A percentile compares a stretch with the other conserved stretches of the same genome.
phyloP scores from a whole-genome alignment of 1,284 basidiomycete species.

The Exobasidium cylindrosporum region DNA sequence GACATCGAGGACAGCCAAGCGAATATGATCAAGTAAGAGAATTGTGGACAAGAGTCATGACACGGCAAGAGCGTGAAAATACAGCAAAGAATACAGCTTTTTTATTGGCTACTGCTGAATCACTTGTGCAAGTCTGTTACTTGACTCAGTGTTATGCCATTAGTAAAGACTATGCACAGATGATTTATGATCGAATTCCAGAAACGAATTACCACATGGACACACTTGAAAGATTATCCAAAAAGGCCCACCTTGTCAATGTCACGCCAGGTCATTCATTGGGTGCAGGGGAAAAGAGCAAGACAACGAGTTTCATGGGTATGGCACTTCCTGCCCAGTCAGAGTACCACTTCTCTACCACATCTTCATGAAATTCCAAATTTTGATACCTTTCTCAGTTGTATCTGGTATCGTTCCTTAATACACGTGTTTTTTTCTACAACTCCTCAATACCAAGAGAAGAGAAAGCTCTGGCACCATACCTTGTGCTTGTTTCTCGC shows the following conservation, averaged over 20 bases:
- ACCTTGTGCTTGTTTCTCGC: no score
- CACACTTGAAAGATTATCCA: neutral
- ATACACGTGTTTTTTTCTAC: no score
- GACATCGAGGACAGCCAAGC: constrained; percentile 7
- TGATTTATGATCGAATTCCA: neutral
- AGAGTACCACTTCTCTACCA: no score
- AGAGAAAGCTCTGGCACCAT: no score
- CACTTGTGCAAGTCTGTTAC: neutral
- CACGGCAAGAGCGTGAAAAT: neutral
- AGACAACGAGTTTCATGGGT: constrained; percentile 7
- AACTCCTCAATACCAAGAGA: no score
- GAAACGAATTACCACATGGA: neutral
- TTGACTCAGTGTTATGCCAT: constrained; percentile 6
- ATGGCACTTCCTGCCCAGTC: neutral
- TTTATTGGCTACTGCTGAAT: neutral
- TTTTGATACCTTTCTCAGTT: no score
- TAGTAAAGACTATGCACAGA: neutral
- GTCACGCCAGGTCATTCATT: neutral
- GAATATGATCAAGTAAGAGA: constrained; percentile 9
- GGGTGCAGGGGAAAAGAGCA: neutral
- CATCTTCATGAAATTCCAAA: no score
- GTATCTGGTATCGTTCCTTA: no score
- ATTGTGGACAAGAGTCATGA: constrained; percentile 7
- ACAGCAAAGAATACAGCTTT: constrained; percentile 5
- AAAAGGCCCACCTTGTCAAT: constrained; percentile 12